These are phyloP conservation scores for Peniophora sp. DNA, from an alignment of 1,284 basidiomycete genomes.

Conservation along the genomic window DNA sequence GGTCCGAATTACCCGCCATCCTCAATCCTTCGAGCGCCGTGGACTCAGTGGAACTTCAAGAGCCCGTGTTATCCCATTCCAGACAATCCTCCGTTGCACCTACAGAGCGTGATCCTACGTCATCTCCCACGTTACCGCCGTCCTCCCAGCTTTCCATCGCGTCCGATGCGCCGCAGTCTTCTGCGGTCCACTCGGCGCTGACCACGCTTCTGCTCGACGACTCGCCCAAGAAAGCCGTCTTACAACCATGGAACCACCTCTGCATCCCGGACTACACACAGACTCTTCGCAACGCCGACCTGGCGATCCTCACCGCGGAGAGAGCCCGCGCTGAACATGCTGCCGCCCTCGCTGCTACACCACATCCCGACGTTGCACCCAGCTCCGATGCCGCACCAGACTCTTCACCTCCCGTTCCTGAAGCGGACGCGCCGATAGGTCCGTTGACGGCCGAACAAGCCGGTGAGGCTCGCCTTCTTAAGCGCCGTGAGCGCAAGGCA, in stretches of 20 bases:
- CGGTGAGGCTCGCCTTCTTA: slow-evolving; percentile 13
- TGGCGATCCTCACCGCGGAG: slow-evolving; percentile 21
- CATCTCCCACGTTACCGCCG: slow-evolving; percentile 5
- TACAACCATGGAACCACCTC: slow-evolving; percentile 79
- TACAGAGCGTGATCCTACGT: slow-evolving; percentile 3
- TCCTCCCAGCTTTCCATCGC: neutral
- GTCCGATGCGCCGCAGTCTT: neutral
- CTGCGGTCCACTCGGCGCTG: slow-evolving; percentile 41
- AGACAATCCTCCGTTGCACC: slow-evolving; percentile 8
- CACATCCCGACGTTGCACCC: neutral
- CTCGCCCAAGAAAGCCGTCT: slow-evolving; percentile 64
- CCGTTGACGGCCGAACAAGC: neutral
- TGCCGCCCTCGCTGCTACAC: slow-evolving; percentile 5
- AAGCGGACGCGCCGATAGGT: neutral
- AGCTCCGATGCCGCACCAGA: neutral
- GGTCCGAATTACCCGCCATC: slow-evolving; percentile 37
- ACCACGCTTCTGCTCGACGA: slow-evolving; percentile 81
- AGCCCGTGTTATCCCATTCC: neutral
- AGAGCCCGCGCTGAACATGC: slow-evolving; percentile 10
- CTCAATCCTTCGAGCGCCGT: neutral
- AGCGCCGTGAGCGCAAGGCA: slow-evolving; percentile 12
- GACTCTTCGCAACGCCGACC: slow-evolving; percentile 35
- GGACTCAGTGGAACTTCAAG: slow-evolving; percentile 1
- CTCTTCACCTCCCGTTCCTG: neutral
- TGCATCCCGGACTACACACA: slow-evolving; percentile 63